Conservation (phyloP, 805 yeast species). For the Teunomyces atbi region DNA sequence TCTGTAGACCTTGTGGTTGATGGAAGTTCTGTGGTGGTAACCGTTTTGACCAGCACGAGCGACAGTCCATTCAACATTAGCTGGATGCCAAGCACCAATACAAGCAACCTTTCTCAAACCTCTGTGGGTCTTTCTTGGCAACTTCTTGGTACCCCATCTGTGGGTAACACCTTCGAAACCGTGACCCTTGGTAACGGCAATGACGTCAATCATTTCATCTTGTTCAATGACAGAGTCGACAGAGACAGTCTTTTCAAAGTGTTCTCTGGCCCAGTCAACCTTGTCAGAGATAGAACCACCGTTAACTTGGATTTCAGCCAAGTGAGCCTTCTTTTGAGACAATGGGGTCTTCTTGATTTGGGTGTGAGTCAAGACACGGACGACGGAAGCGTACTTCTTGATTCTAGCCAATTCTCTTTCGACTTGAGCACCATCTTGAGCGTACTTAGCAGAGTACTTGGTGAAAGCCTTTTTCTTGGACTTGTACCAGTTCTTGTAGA, state of each 20-base stretch:
- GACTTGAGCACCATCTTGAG: slow-evolving; percentile 82
- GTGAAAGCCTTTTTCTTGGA: slow-evolving; percentile 99
- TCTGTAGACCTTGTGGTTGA: slow-evolving; percentile 99
- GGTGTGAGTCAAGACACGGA: slow-evolving; percentile 99
- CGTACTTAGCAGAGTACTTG: slow-evolving; percentile 98
- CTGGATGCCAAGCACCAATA: slow-evolving; percentile 99
- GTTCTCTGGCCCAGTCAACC: slow-evolving; percentile 98
- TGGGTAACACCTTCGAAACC: slow-evolving; percentile 99
- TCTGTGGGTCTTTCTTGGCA: slow-evolving; percentile 99
- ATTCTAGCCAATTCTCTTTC: slow-evolving; percentile 98
- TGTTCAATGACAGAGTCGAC: slow-evolving; percentile 97
- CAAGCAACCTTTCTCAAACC: slow-evolving; percentile 99
- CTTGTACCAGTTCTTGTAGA: slow-evolving; percentile 99
- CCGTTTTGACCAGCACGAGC: slow-evolving; percentile 99
- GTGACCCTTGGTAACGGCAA: slow-evolving; percentile 99
- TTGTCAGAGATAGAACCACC: slow-evolving; percentile 98
- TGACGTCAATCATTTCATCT: slow-evolving; percentile 97
- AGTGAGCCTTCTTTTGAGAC: slow-evolving; percentile 98
- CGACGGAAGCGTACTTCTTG: slow-evolving; percentile 96
- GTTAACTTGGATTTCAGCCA: slow-evolving; percentile 99
- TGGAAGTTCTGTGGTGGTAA: slow-evolving; percentile 99
- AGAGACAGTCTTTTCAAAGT: slow-evolving; percentile 97
- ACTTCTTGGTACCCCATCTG: slow-evolving; percentile 99
- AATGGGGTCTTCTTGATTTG: slow-evolving; percentile 99
- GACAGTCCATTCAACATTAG: slow-evolving; percentile 98